These are phyloP conservation scores for Iberis pinnata DNA, from an alignment of 345 rosid species.

Conservation along the genomic window DNA sequence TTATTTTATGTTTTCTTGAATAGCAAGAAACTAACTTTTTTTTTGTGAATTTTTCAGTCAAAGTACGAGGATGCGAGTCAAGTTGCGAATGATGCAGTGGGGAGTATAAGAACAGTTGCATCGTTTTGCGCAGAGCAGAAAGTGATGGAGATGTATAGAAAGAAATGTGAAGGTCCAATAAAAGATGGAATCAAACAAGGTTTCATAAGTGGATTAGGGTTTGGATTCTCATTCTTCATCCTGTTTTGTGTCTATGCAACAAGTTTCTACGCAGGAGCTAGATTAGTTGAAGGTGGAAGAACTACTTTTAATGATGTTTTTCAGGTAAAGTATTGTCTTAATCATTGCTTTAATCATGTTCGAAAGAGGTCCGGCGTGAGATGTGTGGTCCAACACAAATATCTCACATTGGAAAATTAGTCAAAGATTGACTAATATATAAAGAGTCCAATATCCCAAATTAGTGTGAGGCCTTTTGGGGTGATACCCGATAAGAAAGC, in stretches of 20 bases:
- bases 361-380: no score
- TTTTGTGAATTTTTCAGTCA: constrained; percentile 33
- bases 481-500: no score
- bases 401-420: no score
- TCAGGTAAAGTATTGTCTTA: constrained; percentile 32
- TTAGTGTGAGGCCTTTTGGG: no score
- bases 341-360: no score
- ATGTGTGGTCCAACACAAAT: no score
- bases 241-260: constrained; percentile 45
- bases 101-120: constrained; percentile 76
- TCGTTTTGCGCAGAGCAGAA: constrained; percentile 77
- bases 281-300: constrained; percentile 45
- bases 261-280: constrained; percentile 67
- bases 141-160: constrained; percentile 54
- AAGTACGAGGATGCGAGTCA: constrained; percentile 83
- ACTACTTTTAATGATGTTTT: constrained; percentile 55
- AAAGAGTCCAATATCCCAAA: no score
- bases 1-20: constrained; percentile 7
- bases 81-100: constrained; percentile 77
- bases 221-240: constrained; percentile 51
- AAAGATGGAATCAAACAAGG: constrained; percentile 63
- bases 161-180: constrained; percentile 60
- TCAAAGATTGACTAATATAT: no score
- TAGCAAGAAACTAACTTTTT: not conserved
- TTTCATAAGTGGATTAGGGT: constrained; percentile 54